phyloP scores from a whole-genome alignment of 2,329 filamentous ascomycete species.

The Cladosporium colombiae region DNA sequence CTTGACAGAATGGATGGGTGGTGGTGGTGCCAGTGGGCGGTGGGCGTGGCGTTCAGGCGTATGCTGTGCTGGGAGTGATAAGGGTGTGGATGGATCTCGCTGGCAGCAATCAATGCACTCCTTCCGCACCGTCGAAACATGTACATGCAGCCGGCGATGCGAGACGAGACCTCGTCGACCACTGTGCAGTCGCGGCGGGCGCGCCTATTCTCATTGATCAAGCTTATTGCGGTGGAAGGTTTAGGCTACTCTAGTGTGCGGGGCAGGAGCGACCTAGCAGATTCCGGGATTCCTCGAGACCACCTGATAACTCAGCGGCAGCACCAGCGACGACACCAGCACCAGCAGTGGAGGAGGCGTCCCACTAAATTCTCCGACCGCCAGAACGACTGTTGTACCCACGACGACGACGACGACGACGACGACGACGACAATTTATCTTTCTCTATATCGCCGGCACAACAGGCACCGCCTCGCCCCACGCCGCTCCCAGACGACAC shows the following conservation, averaged over 20 bases:
- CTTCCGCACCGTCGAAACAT: background rate
- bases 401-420: background rate
- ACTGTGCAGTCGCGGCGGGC: background rate
- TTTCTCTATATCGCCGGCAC: background rate
- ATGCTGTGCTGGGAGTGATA: background rate
- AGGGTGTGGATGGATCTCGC: background rate
- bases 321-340: background rate
- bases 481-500: background rate
- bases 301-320: conserved; percentile 2
- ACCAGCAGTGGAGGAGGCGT: background rate
- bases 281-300: background rate
- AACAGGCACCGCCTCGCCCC: background rate
- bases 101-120: background rate
- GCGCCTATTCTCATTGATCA: background rate
- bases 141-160: conserved; percentile 8
- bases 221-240: background rate
- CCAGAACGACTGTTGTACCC: background rate
- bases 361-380: background rate
- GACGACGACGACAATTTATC: background rate
- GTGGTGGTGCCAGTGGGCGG: background rate
- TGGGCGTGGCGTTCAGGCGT: background rate
- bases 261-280: background rate
- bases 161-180: background rate
- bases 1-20: background rate
- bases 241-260: background rate